Evolutionary conservation across 2,329 filamentous ascomycete genomes (phyloP).

Genomic region (Epichloe festucae): DNA sequence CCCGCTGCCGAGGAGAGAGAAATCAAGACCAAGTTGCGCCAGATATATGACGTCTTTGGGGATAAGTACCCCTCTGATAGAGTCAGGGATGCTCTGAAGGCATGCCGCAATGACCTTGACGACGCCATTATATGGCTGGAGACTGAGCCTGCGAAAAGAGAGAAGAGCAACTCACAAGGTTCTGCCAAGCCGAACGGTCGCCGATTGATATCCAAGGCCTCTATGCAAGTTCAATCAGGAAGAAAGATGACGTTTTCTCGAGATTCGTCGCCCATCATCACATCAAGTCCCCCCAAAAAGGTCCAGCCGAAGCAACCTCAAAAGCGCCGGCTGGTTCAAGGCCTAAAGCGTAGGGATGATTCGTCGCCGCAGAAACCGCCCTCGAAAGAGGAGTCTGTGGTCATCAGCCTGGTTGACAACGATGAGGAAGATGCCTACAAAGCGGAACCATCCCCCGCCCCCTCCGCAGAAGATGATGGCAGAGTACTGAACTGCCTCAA

Average conservation of each 20-base stretch:
- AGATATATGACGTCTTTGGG: slow-evolving; percentile 24
- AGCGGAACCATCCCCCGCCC: slow-evolving; percentile 21
- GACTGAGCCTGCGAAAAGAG: slow-evolving; percentile 5
- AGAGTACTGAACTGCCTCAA: slow-evolving; percentile 72
- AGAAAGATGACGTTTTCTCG: slow-evolving; percentile 7
- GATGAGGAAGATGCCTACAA: slow-evolving; percentile 29
- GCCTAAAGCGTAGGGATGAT: slow-evolving; percentile 16
- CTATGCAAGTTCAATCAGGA: slow-evolving; percentile 11
- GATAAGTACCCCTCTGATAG: slow-evolving; percentile 16
- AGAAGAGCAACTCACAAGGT: not conserved
- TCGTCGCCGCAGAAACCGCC: slow-evolving; percentile 12
- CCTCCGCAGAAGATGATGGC: slow-evolving; percentile 20
- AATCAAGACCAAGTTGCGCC: slow-evolving; percentile 21
- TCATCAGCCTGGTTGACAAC: slow-evolving; percentile 25
- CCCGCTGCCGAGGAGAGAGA: slow-evolving; percentile 27
- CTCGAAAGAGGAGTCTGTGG: slow-evolving; percentile 19
- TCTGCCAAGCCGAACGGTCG: slow-evolving; percentile 12
- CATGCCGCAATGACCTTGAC: slow-evolving; percentile 22
- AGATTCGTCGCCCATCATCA: slow-evolving; percentile 9
- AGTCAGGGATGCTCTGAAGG: slow-evolving; percentile 21
- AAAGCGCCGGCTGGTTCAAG: slow-evolving; percentile 24
- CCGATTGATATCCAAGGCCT: slow-evolving; percentile 20
- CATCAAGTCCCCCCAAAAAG: slow-evolving; percentile 18
- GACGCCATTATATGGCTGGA: slow-evolving; percentile 21
- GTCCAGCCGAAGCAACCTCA: slow-evolving; percentile 6